Conservation (phyloP, 345 rosid genomes). For the Hypericum androsaemum region DNA sequence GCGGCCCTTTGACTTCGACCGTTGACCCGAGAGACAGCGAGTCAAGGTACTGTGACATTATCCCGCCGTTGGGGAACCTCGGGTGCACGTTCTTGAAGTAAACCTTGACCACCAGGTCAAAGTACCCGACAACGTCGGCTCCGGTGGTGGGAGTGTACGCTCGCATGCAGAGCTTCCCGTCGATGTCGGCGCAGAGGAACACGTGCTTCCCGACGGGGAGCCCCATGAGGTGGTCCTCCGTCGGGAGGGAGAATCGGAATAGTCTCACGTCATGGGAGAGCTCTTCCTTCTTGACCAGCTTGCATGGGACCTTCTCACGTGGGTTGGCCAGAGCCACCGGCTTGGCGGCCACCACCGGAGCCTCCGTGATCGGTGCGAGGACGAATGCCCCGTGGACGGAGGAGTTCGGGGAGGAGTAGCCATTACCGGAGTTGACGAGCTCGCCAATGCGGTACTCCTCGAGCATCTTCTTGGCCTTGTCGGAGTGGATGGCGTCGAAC, state of each 20-base stretch:
- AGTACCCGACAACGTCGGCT: constrained; percentile 56
- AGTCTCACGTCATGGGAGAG: constrained; percentile 64
- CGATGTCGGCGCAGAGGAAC: constrained; percentile 53
- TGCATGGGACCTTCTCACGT: constrained; percentile 70
- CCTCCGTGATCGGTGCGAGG: constrained; percentile 58
- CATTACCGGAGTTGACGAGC: constrained; percentile 45
- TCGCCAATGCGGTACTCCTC: constrained; percentile 79
- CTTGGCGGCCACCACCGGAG: neutral
- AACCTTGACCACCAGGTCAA: constrained; percentile 70
- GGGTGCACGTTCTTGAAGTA: constrained; percentile 74
- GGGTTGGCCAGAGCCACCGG: constrained; percentile 52
- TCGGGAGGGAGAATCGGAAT: constrained; percentile 61
- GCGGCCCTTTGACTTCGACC: constrained; percentile 74
- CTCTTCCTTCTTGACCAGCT: constrained; percentile 53
- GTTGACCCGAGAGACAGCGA: constrained; percentile 49
- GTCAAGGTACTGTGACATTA: constrained; percentile 72
- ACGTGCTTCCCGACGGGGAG: constrained; percentile 84
- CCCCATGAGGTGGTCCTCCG: constrained; percentile 63
- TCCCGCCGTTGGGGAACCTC: constrained; percentile 75
- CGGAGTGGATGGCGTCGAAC: constrained; percentile 89
- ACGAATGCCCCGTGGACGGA: constrained; percentile 57
- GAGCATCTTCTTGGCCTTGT: constrained; percentile 69
- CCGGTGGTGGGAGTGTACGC: constrained; percentile 80
- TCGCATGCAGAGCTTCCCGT: constrained; percentile 64
- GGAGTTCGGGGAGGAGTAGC: constrained; percentile 47